Conservation (phyloP, 2,329 filamentous ascomycete species). For the Alternaria ventricosa region DNA sequence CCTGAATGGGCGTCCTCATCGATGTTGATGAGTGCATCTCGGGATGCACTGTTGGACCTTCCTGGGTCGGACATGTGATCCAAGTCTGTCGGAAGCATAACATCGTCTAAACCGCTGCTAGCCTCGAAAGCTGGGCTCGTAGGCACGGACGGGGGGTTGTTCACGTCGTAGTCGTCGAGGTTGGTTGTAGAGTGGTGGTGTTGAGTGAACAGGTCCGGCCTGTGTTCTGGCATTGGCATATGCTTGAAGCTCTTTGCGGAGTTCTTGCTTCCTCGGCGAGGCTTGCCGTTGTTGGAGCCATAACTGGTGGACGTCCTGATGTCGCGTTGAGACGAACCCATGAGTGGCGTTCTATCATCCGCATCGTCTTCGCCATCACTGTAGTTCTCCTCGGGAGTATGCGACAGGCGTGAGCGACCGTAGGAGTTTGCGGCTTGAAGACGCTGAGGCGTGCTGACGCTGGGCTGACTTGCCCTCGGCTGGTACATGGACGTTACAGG, state of each 20-base stretch:
- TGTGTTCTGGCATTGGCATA: constrained; percentile 13
- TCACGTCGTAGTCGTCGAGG: constrained; percentile 63
- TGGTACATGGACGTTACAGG: constrained; percentile 43
- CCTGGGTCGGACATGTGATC: constrained; percentile 30
- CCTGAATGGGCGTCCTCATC: constrained; percentile 61
- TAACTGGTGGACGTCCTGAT: constrained; percentile 45
- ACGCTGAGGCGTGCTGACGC: constrained; percentile 27
- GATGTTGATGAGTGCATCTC: constrained; percentile 60
- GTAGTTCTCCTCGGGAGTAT: constrained; percentile 44
- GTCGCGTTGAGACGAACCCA: constrained; percentile 49
- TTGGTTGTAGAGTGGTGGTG: constrained; percentile 41
- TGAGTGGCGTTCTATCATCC: constrained; percentile 63
- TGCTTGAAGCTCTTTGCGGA: constrained; percentile 42
- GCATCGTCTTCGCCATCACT: constrained; percentile 57
- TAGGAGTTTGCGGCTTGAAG: constrained; percentile 19
- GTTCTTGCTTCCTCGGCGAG: constrained; percentile 39
- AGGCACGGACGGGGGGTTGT: constrained; percentile 69
- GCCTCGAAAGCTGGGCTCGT: constrained; percentile 62
- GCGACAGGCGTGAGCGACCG: constrained; percentile 37
- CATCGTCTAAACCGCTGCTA: constrained; percentile 63
- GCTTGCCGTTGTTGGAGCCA: constrained; percentile 43
- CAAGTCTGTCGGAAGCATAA: constrained; percentile 73
- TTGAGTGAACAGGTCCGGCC: constrained; percentile 32
- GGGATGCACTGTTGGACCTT: constrained; percentile 30
- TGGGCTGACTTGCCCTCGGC: constrained; percentile 34